A percentile compares a stretch with the other conserved stretches of the same genome.
These are phyloP conservation scores for Nematocida homosporus DNA, from an alignment of 371 early-diverging fungal species.

Conservation along the genomic window DNA sequence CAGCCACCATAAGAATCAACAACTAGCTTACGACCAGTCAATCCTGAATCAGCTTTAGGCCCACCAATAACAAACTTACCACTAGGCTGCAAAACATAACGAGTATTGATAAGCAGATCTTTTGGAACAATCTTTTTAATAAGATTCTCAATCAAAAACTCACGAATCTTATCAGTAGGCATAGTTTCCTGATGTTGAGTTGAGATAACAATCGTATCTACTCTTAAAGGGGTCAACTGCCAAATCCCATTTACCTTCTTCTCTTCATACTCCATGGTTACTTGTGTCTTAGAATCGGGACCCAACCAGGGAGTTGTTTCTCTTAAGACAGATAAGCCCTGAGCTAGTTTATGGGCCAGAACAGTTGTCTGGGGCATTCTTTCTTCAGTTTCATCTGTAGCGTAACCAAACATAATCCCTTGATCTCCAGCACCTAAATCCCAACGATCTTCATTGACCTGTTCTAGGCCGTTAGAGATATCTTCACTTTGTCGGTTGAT, in stretches of 20 bases:
- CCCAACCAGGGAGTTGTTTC: slow-evolving; percentile 85
- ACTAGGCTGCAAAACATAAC: slow-evolving; percentile 93
- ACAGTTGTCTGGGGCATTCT: slow-evolving; percentile 91
- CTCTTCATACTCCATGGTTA: slow-evolving; percentile 94
- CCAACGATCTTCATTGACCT: slow-evolving; percentile 70
- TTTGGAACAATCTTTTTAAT: slow-evolving; percentile 85
- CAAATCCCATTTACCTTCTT: slow-evolving; percentile 71
- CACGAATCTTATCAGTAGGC: slow-evolving; percentile 75
- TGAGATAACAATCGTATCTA: slow-evolving; percentile 92
- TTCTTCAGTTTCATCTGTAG: slow-evolving; percentile 96
- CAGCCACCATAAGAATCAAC: slow-evolving; percentile 86
- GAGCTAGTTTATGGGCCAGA: slow-evolving; percentile 90
- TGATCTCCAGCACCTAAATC: slow-evolving; percentile 61
- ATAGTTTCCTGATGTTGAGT: slow-evolving; percentile 89
- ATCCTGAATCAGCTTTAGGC: slow-evolving; percentile 97
- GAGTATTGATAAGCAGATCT: slow-evolving; percentile 80
- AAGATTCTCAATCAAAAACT: slow-evolving; percentile 82
- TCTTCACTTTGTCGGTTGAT: slow-evolving; percentile 97
- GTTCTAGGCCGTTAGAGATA: slow-evolving; percentile 95
- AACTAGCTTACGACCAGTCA: slow-evolving; percentile 98
- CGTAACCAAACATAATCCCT: slow-evolving; percentile 89
- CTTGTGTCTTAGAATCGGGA: slow-evolving; percentile 98
- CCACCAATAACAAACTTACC: slow-evolving; percentile 98
- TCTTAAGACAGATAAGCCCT: slow-evolving; percentile 84
- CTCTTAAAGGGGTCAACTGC: slow-evolving; percentile 83